phyloP scores from a whole-genome alignment of 805 yeast species.

The Barnettozyma californica region DNA sequence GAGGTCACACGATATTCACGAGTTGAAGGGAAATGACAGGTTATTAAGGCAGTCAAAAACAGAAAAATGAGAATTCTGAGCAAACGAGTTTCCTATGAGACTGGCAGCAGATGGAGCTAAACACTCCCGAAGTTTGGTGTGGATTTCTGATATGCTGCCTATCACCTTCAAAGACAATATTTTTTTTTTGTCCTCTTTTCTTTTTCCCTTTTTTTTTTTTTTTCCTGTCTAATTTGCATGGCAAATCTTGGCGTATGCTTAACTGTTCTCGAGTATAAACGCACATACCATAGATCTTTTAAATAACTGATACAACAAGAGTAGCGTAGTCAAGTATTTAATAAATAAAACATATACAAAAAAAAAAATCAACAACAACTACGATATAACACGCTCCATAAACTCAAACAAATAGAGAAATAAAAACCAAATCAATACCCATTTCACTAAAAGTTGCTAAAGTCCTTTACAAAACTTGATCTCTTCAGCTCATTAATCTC shows the following conservation, averaged over 20 bases:
- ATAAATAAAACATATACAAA: not conserved
- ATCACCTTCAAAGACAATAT: no score
- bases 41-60: not conserved
- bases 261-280: no score
- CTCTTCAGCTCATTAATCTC: constrained; percentile 18
- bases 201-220: no score
- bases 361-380: not conserved
- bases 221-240: no score
- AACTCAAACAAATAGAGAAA: not conserved
- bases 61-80: not conserved
- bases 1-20: constrained; percentile 2
- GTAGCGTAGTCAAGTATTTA: not conserved
- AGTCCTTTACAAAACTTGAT: constrained; percentile 21
- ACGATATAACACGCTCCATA: not conserved
- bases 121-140: no score
- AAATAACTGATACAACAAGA: no score
- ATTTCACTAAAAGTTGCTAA: constrained; percentile 4
- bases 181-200: no score
- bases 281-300: no score
- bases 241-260: no score
- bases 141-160: no score
- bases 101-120: no score
- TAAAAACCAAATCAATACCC: not conserved
- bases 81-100: not conserved
- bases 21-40: not conserved